Percentiles rank a stretch among this genome's conserved stretches.
Conservation (phyloP, 108 stramenopile genomes). For the Skeletonema potamos region DNA sequence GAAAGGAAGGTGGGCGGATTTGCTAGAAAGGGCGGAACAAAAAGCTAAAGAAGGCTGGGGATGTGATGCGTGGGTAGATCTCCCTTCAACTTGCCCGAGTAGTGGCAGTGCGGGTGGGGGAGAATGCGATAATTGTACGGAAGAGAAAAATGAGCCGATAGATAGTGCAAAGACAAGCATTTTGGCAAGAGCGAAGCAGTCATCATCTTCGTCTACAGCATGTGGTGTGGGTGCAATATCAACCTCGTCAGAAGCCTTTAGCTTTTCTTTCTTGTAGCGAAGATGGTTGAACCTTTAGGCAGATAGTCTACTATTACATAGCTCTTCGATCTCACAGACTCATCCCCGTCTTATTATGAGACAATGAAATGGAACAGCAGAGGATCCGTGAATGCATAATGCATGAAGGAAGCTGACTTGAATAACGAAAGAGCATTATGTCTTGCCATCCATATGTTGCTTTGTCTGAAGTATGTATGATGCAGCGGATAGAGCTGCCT, state of each 20-base stretch:
- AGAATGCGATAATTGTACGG: neutral
- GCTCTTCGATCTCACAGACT: too few species aligned
- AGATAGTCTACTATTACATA: too few species aligned
- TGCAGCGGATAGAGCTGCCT: too few species aligned
- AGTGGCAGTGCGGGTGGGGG: neutral
- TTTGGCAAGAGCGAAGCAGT: conserved; percentile 32
- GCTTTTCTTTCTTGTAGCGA: conserved; percentile 39
- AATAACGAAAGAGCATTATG: too few species aligned
- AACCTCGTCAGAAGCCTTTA: conserved; percentile 14
- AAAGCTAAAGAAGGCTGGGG: conserved; percentile 61
- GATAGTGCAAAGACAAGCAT: conserved; percentile 8
- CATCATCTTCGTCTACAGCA: neutral
- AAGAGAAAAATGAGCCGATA: neutral
- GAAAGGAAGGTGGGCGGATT: conserved; percentile 44
- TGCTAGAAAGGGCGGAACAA: conserved; percentile 47
- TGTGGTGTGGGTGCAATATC: neutral
- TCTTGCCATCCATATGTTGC: too few species aligned
- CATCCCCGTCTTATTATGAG: too few species aligned
- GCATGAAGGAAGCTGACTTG: too few species aligned
- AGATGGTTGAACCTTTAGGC: neutral
- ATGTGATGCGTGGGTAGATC: conserved; percentile 76
- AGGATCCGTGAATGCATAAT: too few species aligned
- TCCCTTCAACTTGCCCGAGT: neutral
- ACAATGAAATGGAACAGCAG: too few species aligned
- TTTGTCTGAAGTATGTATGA: too few species aligned